Evolutionary conservation across 495 filamentous ascomycete species (phyloP).

Genomic region (Aspergillus carlsbadensis): DNA sequence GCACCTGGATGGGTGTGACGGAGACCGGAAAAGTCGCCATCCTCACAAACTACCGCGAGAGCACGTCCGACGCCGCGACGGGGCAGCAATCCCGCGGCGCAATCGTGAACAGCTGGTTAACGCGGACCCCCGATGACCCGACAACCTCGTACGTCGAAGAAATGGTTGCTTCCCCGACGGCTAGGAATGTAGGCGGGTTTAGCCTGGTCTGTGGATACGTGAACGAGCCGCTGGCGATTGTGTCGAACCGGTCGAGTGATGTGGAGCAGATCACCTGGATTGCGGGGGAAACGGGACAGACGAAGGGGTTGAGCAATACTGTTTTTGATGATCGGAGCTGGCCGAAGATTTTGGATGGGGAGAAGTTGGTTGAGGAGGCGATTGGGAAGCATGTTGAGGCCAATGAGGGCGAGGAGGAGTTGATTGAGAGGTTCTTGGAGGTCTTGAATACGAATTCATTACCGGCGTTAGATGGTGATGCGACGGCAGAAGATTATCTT

Average conservation of each 20-base stretch:
- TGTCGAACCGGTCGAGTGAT: conserved; percentile 77
- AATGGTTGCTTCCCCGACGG: conserved; percentile 52
- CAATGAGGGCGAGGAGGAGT: conserved; percentile 54
- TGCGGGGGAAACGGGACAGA: conserved; percentile 58
- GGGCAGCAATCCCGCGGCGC: conserved; percentile 71
- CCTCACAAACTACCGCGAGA: conserved; percentile 91
- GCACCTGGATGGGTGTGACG: conserved; percentile 95
- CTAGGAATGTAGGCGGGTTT: conserved; percentile 79
- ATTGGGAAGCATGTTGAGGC: conserved; percentile 48
- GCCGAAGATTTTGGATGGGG: conserved; percentile 75
- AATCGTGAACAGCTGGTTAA: conserved; percentile 89
- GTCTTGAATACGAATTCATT: conserved; percentile 73
- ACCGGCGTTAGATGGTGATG: conserved; percentile 52
- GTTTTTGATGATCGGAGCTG: conserved; percentile 69
- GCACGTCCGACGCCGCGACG: conserved; percentile 44
- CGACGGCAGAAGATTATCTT: conserved; percentile 69
- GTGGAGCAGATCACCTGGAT: conserved; percentile 65
- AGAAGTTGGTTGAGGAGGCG: conserved; percentile 46
- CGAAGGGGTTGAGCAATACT: conserved; percentile 83
- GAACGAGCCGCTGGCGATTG: conserved; percentile 74
- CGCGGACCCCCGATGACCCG: conserved; percentile 27
- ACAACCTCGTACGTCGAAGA: conserved; percentile 66
- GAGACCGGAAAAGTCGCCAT: conserved; percentile 80
- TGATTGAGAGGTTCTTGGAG: conserved; percentile 69
- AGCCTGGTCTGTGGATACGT: conserved; percentile 85